A percentile compares a stretch with the other conserved stretches of the same genome.
Evolutionary conservation across 306 rosid genomes (phyloP).

Genomic region (Quercus aquifolioides): DNA sequence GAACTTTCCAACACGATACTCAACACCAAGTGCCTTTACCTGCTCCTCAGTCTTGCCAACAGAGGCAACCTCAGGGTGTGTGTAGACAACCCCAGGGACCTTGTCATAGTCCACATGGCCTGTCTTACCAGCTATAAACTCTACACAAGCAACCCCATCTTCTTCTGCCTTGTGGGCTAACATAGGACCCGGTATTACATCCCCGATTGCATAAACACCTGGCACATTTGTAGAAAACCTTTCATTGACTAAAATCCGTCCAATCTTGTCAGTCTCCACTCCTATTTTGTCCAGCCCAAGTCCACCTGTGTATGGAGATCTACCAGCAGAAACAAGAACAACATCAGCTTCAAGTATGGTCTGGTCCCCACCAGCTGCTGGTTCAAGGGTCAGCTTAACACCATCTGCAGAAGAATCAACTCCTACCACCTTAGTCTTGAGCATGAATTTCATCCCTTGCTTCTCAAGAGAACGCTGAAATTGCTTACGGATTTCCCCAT

Average conservation of each 20-base stretch:
- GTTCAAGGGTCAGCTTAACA: conserved; percentile 88
- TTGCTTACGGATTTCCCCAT: conserved; percentile 86
- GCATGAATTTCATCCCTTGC: conserved; percentile 90
- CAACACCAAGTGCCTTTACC: conserved; percentile 69
- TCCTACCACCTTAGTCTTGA: conserved; percentile 92
- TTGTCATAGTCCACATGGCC: conserved; percentile 99
- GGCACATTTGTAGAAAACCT: conserved; percentile 73
- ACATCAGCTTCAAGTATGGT: conserved; percentile 80
- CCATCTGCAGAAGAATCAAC: conserved; percentile 83
- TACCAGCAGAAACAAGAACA: conserved; percentile 98
- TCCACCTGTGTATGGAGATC: conserved; percentile 84
- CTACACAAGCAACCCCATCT: conserved; percentile 98
- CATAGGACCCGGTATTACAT: conserved; percentile 98
- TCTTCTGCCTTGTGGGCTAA: conserved; percentile 99
- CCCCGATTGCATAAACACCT: conserved; percentile 90
- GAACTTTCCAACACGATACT: conserved; percentile 90
- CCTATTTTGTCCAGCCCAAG: conserved; percentile 85
- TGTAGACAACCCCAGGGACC: conserved; percentile 98
- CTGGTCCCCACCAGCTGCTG: conserved; percentile 90
- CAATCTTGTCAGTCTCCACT: conserved; percentile 78
- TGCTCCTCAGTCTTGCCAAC: conserved; percentile 99
- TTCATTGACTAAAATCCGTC: conserved; percentile 78
- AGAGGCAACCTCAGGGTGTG: conserved; percentile 90
- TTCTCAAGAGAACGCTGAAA: conserved; percentile 94
- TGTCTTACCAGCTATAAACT: conserved; percentile 89